Evolutionary conservation across 1,139 yeast species (phyloP).

Genomic region (Saccharomycopsis crataegensis): DNA sequence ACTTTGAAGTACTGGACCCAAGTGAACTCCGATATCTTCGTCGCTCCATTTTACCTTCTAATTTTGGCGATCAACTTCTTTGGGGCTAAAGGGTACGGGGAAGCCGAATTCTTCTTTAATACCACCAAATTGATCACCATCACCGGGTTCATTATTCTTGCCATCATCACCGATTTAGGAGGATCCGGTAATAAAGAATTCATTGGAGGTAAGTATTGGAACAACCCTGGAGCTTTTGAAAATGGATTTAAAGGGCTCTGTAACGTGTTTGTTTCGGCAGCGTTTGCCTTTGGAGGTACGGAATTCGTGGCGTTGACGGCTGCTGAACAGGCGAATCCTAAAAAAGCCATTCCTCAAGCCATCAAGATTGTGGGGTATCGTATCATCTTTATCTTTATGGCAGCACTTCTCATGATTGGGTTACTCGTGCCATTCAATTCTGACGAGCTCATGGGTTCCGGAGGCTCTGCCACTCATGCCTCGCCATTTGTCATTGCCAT

Average conservation of each 20-base stretch:
- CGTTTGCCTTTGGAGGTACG: conserved; percentile 75
- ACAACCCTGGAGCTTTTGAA: conserved; percentile 48
- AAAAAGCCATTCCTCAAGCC: conserved; percentile 57
- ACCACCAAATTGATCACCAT: conserved; percentile 50
- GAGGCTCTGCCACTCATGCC: conserved; percentile 48
- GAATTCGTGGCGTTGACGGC: conserved; percentile 80
- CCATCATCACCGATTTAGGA: conserved; percentile 49
- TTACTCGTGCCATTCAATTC: conserved; percentile 61
- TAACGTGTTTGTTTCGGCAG: conserved; percentile 71
- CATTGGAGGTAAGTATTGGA: conserved; percentile 46
- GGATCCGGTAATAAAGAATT: conserved; percentile 49
- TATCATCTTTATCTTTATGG: conserved; percentile 54
- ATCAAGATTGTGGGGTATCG: conserved; percentile 71
- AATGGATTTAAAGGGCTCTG: conserved; percentile 72
- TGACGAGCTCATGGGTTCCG: conserved; percentile 38
- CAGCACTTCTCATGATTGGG: conserved; percentile 54
- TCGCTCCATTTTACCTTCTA: conserved; percentile 52
- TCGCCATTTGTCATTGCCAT: conserved; percentile 74
- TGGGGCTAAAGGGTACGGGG: conserved; percentile 67
- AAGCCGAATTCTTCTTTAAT: conserved; percentile 53
- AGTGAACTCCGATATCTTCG: conserved; percentile 52
- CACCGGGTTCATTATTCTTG: conserved; percentile 50
- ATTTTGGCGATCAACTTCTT: conserved; percentile 52
- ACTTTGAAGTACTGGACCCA: conserved; percentile 52
- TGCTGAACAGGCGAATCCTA: conserved; percentile 73